Percentiles rank a stretch among this genome's conserved stretches.
These are phyloP conservation scores for Starmerella vaccinii DNA, from an alignment of 805 yeast genomes.

Conservation along the genomic window DNA sequence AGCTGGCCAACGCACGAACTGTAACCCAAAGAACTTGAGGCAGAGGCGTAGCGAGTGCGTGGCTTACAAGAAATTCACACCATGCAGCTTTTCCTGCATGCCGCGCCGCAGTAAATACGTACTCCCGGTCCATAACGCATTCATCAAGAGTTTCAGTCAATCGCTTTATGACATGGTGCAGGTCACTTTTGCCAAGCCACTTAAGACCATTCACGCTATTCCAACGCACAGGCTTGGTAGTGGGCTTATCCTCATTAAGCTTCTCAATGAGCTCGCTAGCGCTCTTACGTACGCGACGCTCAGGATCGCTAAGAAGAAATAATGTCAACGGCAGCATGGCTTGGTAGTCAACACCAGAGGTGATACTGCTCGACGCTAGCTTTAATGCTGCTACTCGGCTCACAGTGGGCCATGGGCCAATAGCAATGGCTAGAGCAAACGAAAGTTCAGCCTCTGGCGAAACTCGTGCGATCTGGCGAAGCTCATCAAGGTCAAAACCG, in stretches of 20 bases:
- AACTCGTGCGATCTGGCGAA: slow-evolving; percentile 18
- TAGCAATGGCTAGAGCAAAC: slow-evolving; percentile 32
- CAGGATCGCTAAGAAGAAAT: slow-evolving; percentile 29
- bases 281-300: slow-evolving; percentile 29
- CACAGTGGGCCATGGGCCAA: slow-evolving; percentile 30
- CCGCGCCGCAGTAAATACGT: slow-evolving; percentile 34
- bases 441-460: slow-evolving; percentile 26
- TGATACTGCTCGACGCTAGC: slow-evolving; percentile 17
- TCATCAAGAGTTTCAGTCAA: slow-evolving; percentile 35
- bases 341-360: slow-evolving; percentile 29
- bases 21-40: slow-evolving; percentile 49
- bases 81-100: slow-evolving; percentile 25
- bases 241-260: slow-evolving; percentile 17
- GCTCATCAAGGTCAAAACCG: slow-evolving; percentile 14
- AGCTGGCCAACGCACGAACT: slow-evolving; percentile 38
- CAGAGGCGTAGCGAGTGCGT: slow-evolving; percentile 34
- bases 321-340: slow-evolving; percentile 30
- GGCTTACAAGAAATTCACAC: slow-evolving; percentile 25
- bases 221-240: slow-evolving; percentile 18
- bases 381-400: slow-evolving; percentile 32
- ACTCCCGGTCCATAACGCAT: slow-evolving; percentile 42
- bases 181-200: slow-evolving; percentile 52
- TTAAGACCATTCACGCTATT: slow-evolving; percentile 30
- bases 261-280: slow-evolving; percentile 24
- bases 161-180: slow-evolving; percentile 35